Base-by-base conservation (phyloP, 169 alveolate species). In the Cryptosporidium sp. region DNA sequence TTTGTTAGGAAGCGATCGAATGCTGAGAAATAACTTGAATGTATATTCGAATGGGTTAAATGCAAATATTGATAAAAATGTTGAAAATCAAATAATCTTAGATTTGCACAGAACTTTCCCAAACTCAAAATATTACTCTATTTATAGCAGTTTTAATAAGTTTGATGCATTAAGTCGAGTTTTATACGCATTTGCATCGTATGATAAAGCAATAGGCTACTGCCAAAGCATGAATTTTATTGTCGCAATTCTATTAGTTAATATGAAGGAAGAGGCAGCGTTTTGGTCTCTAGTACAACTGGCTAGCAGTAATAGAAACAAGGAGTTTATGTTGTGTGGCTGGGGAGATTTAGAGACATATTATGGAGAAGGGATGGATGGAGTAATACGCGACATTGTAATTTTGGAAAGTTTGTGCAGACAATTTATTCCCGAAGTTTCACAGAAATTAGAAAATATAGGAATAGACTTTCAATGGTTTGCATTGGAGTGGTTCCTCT, bases 241-340 rank as follows among this genome's bases (percentile, higher is more conserved):
- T 43, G 94, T 91, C 7, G 97, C 96, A 14, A 71, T 92, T 18
- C 86, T 94, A 26, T 73, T 95, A 29, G 87, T 91, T 10, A 93
- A 93, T 85, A 94, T 95, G 96, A 93, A 93, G 75, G 96, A 93
- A 87, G 95, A 95, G 70, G 92, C 93, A 37, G 92, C 97, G 6
- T 94, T 95, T 84, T 93, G 89, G 89, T 31, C 89, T 31, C 37
- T 80, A 9, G 89, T 80, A 43, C 73, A 80, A 39, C 37, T 80
- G 7, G 50, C 62, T 23, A 65, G 89, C 45, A 23, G 16, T 12
- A 80, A 65, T 16, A 80, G 75, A 37, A 73, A 39, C 33, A 67
- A 31, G 6, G 45, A 80, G 69, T 33, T 41, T 6, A 80, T 80
- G 75, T 29, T 26, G 23, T 41, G 73, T 23, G 37, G 16, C 67